Evolutionary conservation across 2,329 filamentous ascomycete species (phyloP), one percentile per base, ranked within the genome.

Genomic region (Diplodia sapinea): DNA sequence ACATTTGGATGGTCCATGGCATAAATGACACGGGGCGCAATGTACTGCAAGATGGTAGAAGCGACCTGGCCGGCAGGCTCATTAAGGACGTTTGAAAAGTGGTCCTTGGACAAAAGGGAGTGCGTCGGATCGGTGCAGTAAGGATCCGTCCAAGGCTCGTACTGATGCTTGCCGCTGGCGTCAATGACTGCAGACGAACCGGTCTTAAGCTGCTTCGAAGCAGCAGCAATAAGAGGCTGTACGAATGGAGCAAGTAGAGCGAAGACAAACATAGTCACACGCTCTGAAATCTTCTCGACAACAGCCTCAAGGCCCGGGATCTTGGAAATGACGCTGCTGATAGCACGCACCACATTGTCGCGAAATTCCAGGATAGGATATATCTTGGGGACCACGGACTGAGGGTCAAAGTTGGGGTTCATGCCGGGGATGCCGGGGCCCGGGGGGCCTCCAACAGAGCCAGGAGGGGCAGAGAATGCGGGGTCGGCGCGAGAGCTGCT

Each of bases 311-410:
- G 84, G 0, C 94, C 94, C 0, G 95, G 95, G 49, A 99, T 91
- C 82, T 96, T 97, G 73, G 93, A 89, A 71, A 98, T 93, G 64
- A 93, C 90, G 49, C 88, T 87, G 74, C 89, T 93, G 78, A 99
- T 93, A 50, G 89, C 87, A 72, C 92, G 92, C 62, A 97, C 94
- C 66, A 99, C 93, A 74, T 91, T 95, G 82, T 99, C 95, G 69
- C 94, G 88, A 83, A 98, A 99, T 69, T 92, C 87, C 0, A 99
- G 86, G 69, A 99, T 97, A 0, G 95, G 95, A 74, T 98, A 98
- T 71, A 99, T 97, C 80, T 96, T 82, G 0, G 77, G 76, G 43
- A 83, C 78, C 29, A 81, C 75, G 29, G 76, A 79, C 26, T 80
- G 74, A 2, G 81, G 81, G 66, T 97, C 94, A 69, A 96, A 92